These are phyloP conservation scores for Starmerella asiatica DNA, from an alignment of 805 yeast genomes.

Conservation along the genomic window DNA sequence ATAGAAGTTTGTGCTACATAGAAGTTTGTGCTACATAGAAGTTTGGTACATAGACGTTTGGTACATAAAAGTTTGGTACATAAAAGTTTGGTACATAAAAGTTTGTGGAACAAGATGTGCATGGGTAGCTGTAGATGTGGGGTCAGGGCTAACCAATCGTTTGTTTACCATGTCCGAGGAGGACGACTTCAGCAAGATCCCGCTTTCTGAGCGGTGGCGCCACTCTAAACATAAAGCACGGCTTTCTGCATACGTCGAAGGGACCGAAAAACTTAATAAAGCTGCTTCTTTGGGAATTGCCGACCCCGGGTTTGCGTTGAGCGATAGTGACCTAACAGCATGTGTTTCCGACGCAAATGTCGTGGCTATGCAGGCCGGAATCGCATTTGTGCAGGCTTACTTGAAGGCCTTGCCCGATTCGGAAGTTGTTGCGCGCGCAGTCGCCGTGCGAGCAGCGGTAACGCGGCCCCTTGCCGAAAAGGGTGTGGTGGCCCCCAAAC, in stretches of 20 bases:
- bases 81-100: too few species aligned
- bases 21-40: too few species aligned
- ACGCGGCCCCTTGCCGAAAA: slow-evolving; percentile 52
- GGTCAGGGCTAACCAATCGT: too few species aligned
- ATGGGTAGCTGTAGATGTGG: too few species aligned
- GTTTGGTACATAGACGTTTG: too few species aligned
- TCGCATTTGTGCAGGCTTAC: slow-evolving; percentile 39
- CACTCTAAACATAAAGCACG: background rate
- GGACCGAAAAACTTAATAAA: background rate
- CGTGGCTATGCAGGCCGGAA: slow-evolving; percentile 79
- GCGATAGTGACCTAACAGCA: slow-evolving; percentile 31
- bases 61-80: too few species aligned
- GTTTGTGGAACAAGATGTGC: too few species aligned
- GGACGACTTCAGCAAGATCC: background rate
- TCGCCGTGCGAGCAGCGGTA: slow-evolving; percentile 23
- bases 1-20: too few species aligned
- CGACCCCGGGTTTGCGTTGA: background rate
- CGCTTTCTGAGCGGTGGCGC: background rate
- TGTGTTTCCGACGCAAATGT: slow-evolving; percentile 70
- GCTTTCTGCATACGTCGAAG: background rate
- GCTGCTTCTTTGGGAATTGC: background rate
- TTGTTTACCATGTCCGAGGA: background rate
- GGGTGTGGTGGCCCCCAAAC: slow-evolving; percentile 61
- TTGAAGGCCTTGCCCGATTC: slow-evolving; percentile 39
- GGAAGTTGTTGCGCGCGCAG: slow-evolving; percentile 18